These are phyloP conservation scores for Coemansia sp. DNA, from an alignment of 192 early-diverging fungal species.

Conservation along the genomic window DNA sequence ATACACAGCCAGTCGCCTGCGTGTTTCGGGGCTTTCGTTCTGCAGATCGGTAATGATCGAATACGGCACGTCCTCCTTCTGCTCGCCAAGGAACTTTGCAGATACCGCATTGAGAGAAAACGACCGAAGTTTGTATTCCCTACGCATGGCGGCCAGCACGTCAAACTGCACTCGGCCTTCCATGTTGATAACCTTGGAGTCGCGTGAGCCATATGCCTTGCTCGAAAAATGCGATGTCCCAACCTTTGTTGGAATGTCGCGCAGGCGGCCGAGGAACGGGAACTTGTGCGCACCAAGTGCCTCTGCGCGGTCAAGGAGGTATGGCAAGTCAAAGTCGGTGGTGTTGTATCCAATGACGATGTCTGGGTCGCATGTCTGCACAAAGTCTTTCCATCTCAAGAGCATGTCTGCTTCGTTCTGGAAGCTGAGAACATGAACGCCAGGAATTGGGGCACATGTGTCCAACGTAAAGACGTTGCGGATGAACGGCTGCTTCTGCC, in stretches of 20 bases:
- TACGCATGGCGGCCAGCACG: constrained; percentile 89
- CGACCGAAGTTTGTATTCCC: constrained; percentile 94
- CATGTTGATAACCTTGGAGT: constrained; percentile 83
- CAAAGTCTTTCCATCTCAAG: constrained; percentile 82
- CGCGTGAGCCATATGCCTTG: constrained; percentile 91
- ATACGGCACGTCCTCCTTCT: constrained; percentile 99
- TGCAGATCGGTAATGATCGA: constrained; percentile 98
- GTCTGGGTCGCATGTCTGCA: constrained; percentile 85
- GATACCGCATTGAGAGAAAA: constrained; percentile 96
- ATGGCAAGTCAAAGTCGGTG: constrained; percentile 96
- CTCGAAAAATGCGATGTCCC: constrained; percentile 68
- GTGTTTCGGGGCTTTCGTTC: constrained; percentile 92
- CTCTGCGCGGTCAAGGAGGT: constrained; percentile 86
- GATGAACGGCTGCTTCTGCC: constrained; percentile 85
- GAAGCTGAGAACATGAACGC: constrained; percentile 81
- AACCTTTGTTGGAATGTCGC: constrained; percentile 30
- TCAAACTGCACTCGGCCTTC: constrained; percentile 94
- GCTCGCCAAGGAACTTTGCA: constrained; percentile 93
- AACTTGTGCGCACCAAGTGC: constrained; percentile 74
- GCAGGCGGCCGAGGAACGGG: constrained; percentile 81
- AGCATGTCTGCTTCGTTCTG: constrained; percentile 79
- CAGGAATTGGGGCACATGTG: constrained; percentile 88
- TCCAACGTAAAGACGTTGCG: constrained; percentile 94
- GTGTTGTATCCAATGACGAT: constrained; percentile 96
- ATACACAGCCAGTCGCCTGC: constrained; percentile 92